Evolutionary conservation across 2,329 filamentous ascomycete species (phyloP).

Genomic region (Penicillium griseofulvum): DNA sequence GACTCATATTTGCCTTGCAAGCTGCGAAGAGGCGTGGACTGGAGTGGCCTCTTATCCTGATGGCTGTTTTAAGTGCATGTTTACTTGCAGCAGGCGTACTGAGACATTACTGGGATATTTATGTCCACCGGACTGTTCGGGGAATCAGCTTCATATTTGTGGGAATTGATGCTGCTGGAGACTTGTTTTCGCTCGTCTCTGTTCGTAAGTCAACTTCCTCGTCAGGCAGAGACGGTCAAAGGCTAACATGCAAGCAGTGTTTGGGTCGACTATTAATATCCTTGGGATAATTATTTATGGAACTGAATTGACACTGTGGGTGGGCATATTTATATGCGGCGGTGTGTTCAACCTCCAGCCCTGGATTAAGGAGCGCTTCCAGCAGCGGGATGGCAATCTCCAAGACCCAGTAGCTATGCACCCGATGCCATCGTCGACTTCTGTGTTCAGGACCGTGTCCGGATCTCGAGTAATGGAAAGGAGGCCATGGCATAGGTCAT

Average conservation of each 20-base stretch:
- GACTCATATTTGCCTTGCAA: constrained; percentile 58
- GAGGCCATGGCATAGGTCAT: constrained; percentile 9
- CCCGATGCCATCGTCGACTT: constrained; percentile 58
- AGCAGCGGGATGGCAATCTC: constrained; percentile 1
- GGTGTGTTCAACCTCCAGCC: constrained; percentile 64
- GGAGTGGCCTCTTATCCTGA: constrained; percentile 63
- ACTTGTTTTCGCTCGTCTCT: constrained; percentile 65
- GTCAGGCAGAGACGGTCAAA: neutral
- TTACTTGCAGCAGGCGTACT: constrained; percentile 66
- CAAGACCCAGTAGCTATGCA: constrained; percentile 37
- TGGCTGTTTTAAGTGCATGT: constrained; percentile 64
- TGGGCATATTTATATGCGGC: constrained; percentile 64
- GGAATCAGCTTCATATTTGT: constrained; percentile 73
- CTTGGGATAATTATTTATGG: constrained; percentile 67
- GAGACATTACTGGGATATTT: constrained; percentile 69
- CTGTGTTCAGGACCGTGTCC: constrained; percentile 61
- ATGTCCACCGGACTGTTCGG: constrained; percentile 61
- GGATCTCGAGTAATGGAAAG: constrained; percentile 17
- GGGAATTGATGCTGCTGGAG: constrained; percentile 66
- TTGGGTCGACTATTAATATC: constrained; percentile 45
- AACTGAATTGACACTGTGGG: constrained; percentile 64
- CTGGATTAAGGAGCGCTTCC: constrained; percentile 47
- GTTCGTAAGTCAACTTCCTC: constrained; percentile 41
- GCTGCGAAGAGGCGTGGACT: constrained; percentile 45
- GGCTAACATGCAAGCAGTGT: constrained; percentile 18